A percentile compares a stretch with the other conserved stretches of the same genome.
Evolutionary conservation across 176 grass and related monocot genomes (phyloP).

Genomic region (Oryza punctata): DNA sequence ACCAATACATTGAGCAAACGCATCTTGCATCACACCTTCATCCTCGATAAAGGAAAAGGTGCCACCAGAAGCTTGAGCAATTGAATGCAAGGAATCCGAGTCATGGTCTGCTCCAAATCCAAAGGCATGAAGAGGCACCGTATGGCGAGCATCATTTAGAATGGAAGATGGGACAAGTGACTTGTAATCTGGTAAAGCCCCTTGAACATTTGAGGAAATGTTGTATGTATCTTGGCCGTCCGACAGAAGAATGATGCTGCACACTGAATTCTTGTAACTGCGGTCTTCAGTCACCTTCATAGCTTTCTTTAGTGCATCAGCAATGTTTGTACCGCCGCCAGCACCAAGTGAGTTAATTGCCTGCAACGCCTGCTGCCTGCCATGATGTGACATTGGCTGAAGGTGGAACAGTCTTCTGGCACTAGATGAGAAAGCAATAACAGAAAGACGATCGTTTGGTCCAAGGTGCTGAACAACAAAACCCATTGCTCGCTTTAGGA

Average conservation of each 20-base stretch:
- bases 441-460: slow-evolving; percentile 83
- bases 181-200: slow-evolving; percentile 42
- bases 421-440: slow-evolving; percentile 85
- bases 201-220: slow-evolving; percentile 55
- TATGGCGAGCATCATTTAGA: slow-evolving; percentile 34
- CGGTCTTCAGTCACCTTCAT: slow-evolving; percentile 84
- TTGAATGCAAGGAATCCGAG: slow-evolving; percentile 69
- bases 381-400: slow-evolving; percentile 76
- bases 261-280: slow-evolving; percentile 73
- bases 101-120: slow-evolving; percentile 92
- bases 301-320: slow-evolving; percentile 79
- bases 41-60: slow-evolving; percentile 98
- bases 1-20: slow-evolving; percentile 96
- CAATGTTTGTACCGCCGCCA: slow-evolving; percentile 86
- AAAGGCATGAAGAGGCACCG: slow-evolving; percentile 81
- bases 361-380: slow-evolving; percentile 64
- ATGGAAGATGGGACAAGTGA: slow-evolving; percentile 62
- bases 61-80: slow-evolving; percentile 85
- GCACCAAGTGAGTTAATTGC: slow-evolving; percentile 77
- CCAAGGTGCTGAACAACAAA: slow-evolving; percentile 97
- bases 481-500: slow-evolving; percentile 89
- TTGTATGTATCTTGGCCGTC: slow-evolving; percentile 91
- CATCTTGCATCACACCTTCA: slow-evolving; percentile 93
- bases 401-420: slow-evolving; percentile 77
- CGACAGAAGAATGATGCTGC: slow-evolving; percentile 90